Percentiles rank a stretch among this genome's conserved stretches.
phyloP scores from a whole-genome alignment of 768 basidiomycete genomes.

The Mycena belliarum region DNA sequence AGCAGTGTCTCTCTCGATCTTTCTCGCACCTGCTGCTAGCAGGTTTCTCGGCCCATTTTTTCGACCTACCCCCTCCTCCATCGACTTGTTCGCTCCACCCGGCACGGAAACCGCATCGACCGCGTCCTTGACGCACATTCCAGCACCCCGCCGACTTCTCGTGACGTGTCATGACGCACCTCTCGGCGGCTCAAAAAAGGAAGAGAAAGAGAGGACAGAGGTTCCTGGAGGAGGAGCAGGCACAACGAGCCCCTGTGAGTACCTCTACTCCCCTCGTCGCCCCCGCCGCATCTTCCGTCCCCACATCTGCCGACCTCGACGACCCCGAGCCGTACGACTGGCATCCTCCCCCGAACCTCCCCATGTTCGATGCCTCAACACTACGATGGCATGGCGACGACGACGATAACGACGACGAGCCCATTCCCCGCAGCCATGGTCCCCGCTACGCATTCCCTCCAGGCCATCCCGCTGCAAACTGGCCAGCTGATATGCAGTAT shows the following conservation, averaged over 20 bases:
- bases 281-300: not conserved
- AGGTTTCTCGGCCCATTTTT: not conserved
- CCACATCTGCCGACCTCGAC: not conserved
- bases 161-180: not conserved
- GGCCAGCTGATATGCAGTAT: too few species aligned
- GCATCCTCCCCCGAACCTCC: not conserved
- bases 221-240: not conserved
- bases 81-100: not conserved
- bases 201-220: not conserved
- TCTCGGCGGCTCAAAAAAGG: not conserved
- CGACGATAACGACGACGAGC: too few species aligned
- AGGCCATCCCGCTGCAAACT: too few species aligned
- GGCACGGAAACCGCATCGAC: not conserved
- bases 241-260: not conserved
- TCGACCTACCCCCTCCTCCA: not conserved
- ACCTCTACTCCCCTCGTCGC: not conserved
- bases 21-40: not conserved
- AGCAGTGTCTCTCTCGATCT: not conserved
- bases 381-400: too few species aligned
- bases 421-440: too few species aligned
- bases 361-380: too few species aligned
- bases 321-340: not conserved
- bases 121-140: slow-evolving; percentile 2
- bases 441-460: too few species aligned
- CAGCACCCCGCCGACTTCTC: not conserved